Conservation (phyloP, 495 filamentous ascomycete genomes). For the Penicillium lividum region DNA sequence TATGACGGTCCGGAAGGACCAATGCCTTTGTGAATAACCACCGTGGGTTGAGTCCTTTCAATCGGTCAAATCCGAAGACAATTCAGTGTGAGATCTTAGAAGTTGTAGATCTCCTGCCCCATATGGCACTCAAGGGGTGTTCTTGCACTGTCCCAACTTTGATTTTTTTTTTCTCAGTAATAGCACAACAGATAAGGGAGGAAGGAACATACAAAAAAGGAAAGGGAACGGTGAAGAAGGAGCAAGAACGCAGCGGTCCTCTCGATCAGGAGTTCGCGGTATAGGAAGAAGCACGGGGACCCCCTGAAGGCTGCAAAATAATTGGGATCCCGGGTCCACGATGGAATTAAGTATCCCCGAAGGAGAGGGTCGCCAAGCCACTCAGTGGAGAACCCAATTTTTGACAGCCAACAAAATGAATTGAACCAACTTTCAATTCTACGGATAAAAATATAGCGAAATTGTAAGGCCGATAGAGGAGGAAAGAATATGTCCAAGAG, state of each 20-base stretch:
- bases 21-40: slow-evolving; percentile 32
- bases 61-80: slow-evolving; percentile 20
- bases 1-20: slow-evolving; percentile 38
- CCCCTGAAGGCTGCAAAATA: slow-evolving; percentile 37
- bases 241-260: slow-evolving; percentile 6
- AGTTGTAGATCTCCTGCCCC: slow-evolving; percentile 24
- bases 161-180: slow-evolving; percentile 14
- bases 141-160: slow-evolving; percentile 20
- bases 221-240: slow-evolving; percentile 4
- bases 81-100: slow-evolving; percentile 4
- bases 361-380: slow-evolving; percentile 29
- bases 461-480: not conserved
- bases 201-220: slow-evolving; percentile 5
- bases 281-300: slow-evolving; percentile 21
- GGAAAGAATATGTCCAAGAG: not conserved
- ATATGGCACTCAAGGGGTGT: slow-evolving; percentile 26
- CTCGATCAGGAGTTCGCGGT: slow-evolving; percentile 15
- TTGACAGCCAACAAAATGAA: slow-evolving; percentile 4
- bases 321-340: slow-evolving; percentile 21
- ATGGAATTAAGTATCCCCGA: slow-evolving; percentile 39
- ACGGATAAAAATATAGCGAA: too few species aligned
- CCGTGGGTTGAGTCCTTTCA: slow-evolving; percentile 6
- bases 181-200: not conserved
- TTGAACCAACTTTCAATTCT: not conserved
- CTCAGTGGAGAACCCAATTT: slow-evolving; percentile 5